These are phyloP conservation scores for Xylariaceae sp. DNA, from an alignment of 2,329 filamentous ascomycete genomes.

Conservation along the genomic window DNA sequence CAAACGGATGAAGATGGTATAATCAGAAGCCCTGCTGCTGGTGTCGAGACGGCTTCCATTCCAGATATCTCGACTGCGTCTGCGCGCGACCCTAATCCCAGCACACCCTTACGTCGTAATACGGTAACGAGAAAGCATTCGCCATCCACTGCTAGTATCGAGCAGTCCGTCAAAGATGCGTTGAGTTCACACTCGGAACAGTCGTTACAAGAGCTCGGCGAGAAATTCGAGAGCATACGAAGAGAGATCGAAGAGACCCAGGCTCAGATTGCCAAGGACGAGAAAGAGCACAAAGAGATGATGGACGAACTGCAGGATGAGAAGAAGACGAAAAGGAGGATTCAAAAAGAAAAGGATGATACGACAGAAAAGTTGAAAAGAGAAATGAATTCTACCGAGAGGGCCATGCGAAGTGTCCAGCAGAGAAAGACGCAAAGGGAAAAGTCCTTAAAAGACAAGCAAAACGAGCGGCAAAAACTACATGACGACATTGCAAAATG, in stretches of 20 bases:
- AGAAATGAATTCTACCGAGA: slow-evolving; percentile 74
- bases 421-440: slow-evolving; percentile 77
- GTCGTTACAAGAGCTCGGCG: slow-evolving; percentile 73
- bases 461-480: slow-evolving; percentile 63
- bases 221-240: slow-evolving; percentile 73
- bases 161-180: slow-evolving; percentile 44
- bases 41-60: slow-evolving; percentile 57
- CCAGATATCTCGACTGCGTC: slow-evolving; percentile 58
- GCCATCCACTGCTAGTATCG: slow-evolving; percentile 59
- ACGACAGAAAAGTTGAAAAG: slow-evolving; percentile 79
- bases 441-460: slow-evolving; percentile 63
- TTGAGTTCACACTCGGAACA: slow-evolving; percentile 54
- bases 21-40: slow-evolving; percentile 46
- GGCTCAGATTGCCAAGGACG: slow-evolving; percentile 65
- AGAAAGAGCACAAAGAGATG: slow-evolving; percentile 63
- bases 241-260: slow-evolving; percentile 79
- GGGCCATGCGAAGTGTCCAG: slow-evolving; percentile 75
- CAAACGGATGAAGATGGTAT: slow-evolving; percentile 46
- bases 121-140: slow-evolving; percentile 73
- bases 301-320: slow-evolving; percentile 69
- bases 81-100: slow-evolving; percentile 56
- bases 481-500: slow-evolving; percentile 67
- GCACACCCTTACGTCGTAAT: slow-evolving; percentile 48
- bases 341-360: slow-evolving; percentile 86
- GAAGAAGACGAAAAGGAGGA: slow-evolving; percentile 71